A percentile compares a stretch with the other conserved stretches of the same genome.
phyloP scores from a whole-genome alignment of 2,329 filamentous ascomycete species.

The Drechslera avenae region DNA sequence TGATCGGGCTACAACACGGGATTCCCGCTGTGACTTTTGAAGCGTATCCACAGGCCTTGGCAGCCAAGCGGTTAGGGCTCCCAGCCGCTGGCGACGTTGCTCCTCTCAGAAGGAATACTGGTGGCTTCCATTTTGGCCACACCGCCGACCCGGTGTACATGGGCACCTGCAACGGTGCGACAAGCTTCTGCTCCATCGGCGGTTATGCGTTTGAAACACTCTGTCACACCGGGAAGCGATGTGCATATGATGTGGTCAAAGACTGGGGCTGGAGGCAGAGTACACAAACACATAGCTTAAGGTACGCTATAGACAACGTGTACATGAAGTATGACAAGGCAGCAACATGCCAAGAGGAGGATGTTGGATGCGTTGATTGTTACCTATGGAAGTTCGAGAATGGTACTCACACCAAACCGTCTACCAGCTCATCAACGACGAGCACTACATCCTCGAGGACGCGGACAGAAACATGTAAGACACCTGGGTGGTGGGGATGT shows the following conservation, averaged over 20 bases:
- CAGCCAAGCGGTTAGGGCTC: conserved; percentile 41
- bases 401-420: conserved; percentile 38
- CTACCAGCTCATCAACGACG: conserved; percentile 31
- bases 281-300: conserved; percentile 38
- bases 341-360: conserved; percentile 42
- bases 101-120: conserved; percentile 41
- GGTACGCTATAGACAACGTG: conserved; percentile 45
- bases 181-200: conserved; percentile 45
- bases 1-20: conserved; percentile 42
- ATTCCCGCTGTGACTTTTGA: conserved; percentile 43
- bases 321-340: conserved; percentile 43
- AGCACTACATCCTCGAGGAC: conserved; percentile 34
- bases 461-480: conserved; percentile 45
- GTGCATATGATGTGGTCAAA: conserved; percentile 45
- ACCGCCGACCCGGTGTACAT: conserved; percentile 46
- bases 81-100: conserved; percentile 36
- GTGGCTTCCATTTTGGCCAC: conserved; percentile 45
- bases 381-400: conserved; percentile 46
- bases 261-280: conserved; percentile 46
- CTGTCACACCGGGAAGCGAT: conserved; percentile 45
- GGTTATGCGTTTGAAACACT: conserved; percentile 46
- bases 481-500: conserved; percentile 48
- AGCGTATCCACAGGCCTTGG: conserved; percentile 45
- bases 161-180: conserved; percentile 44
- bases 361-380: conserved; percentile 44